Evolutionary conservation across 2,329 filamentous ascomycete species (phyloP).

Genomic region (Penicillium aurantiogriseum): DNA sequence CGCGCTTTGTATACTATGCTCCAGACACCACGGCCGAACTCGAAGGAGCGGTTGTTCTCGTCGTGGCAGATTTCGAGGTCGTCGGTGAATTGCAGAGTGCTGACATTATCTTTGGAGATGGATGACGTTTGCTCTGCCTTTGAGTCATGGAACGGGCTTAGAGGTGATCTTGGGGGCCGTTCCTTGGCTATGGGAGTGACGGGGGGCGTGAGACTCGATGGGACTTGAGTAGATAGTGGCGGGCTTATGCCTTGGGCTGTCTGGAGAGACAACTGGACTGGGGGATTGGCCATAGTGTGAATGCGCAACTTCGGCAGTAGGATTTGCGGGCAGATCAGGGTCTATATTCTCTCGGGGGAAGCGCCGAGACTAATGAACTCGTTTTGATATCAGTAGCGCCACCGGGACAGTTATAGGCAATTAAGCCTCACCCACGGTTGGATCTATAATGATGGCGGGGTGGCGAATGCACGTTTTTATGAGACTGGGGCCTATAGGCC

Average conservation of each 20-base stretch:
- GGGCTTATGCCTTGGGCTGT: slow-evolving; percentile 17
- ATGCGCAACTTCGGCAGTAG: not conserved
- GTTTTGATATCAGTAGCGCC: slow-evolving; percentile 17
- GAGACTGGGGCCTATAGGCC: not conserved
- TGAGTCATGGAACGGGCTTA: slow-evolving; percentile 7
- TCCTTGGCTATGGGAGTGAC: slow-evolving; percentile 34
- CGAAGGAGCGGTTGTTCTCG: slow-evolving; percentile 28
- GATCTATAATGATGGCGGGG: not conserved
- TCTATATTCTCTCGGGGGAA: not conserved
- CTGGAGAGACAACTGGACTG: slow-evolving; percentile 30
- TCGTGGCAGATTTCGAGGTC: slow-evolving; percentile 36
- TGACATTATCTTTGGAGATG: slow-evolving; percentile 7
- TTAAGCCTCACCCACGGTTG: slow-evolving; percentile 5
- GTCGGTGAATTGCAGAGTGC: slow-evolving; percentile 30
- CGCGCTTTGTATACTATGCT: slow-evolving; percentile 48
- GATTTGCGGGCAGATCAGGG: not conserved
- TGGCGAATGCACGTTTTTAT: not conserved
- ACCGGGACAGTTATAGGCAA: slow-evolving; percentile 11
- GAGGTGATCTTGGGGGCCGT: slow-evolving; percentile 5
- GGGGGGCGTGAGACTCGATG: slow-evolving; percentile 35
- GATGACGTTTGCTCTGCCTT: not conserved
- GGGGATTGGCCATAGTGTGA: slow-evolving; percentile 11
- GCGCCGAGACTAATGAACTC: not conserved
- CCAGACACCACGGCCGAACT: slow-evolving; percentile 49
- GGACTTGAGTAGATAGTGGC: slow-evolving; percentile 11